phyloP scores from a whole-genome alignment of 371 early-diverging fungal species.

The Mortierella sp. region DNA sequence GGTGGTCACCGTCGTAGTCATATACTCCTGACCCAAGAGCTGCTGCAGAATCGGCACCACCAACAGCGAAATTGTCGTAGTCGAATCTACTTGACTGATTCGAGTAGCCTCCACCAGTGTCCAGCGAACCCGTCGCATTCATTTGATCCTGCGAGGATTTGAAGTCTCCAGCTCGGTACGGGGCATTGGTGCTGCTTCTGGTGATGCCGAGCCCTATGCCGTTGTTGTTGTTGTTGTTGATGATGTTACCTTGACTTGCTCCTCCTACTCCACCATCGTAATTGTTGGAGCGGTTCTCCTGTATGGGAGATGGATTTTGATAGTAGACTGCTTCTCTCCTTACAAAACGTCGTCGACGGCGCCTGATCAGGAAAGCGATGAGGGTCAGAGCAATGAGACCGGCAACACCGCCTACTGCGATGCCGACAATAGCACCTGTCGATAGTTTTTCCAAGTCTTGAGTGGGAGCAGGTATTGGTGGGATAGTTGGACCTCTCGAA shows the following conservation, averaged over 20 bases:
- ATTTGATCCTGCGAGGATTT: constrained; percentile 5
- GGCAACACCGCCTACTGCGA: constrained; percentile 19
- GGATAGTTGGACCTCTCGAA: not conserved
- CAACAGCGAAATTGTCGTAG: not conserved
- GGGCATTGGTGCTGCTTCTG: not conserved
- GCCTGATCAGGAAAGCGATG: not conserved
- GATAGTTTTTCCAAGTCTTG: constrained; percentile 10
- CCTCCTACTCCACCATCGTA: not conserved
- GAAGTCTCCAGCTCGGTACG: not conserved
- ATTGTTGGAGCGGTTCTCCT: constrained; percentile 8
- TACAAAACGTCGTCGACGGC: constrained; percentile 11
- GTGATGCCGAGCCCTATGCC: not conserved
- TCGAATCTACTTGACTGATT: not conserved
- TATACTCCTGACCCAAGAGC: constrained; percentile 8
- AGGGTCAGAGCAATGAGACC: constrained; percentile 15
- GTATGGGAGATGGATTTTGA: constrained; percentile 12
- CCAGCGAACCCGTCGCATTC: not conserved
- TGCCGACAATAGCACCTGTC: constrained; percentile 29
- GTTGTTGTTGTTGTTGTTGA: not conserved
- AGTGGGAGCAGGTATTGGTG: constrained; percentile 7
- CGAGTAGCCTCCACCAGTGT: constrained; percentile 7
- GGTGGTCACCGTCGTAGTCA: constrained; percentile 10
- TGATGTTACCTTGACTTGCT: not conserved
- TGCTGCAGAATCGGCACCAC: not conserved
- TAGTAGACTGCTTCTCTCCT: not conserved